A percentile compares a stretch with the other conserved stretches of the same genome.
Conservation (phyloP, 2,329 filamentous ascomycete genomes). For the Thermothelomyces thermophilus region DNA sequence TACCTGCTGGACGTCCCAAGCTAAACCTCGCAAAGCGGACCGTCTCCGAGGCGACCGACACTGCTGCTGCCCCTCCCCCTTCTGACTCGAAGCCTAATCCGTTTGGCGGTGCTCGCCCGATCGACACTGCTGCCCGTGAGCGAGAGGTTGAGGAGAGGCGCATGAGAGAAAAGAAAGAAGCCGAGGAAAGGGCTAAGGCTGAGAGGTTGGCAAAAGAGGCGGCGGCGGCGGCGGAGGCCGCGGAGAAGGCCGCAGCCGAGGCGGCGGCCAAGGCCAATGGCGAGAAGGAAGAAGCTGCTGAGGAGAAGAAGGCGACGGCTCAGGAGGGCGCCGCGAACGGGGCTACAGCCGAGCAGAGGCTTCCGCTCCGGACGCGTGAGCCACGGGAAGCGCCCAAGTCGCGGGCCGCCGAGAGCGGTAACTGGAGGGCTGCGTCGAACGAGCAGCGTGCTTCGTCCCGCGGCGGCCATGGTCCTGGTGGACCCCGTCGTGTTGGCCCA, state of each 20-base stretch:
- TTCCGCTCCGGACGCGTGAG: conserved; percentile 35
- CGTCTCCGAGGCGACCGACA: conserved; percentile 63
- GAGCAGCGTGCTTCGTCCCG: conserved; percentile 44
- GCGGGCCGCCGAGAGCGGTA: conserved; percentile 51
- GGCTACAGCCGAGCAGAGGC: conserved; percentile 43
- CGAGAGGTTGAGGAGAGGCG: conserved; percentile 86
- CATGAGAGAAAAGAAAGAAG: conserved; percentile 76
- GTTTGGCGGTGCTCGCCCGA: conserved; percentile 88
- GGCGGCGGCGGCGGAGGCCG: conserved; percentile 42
- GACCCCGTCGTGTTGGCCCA: conserved; percentile 37
- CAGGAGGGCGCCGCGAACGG: conserved; percentile 27
- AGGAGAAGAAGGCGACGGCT: conserved; percentile 44
- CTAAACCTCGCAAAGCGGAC: conserved; percentile 89
- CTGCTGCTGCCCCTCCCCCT: conserved; percentile 40
- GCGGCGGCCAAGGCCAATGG: conserved; percentile 26
- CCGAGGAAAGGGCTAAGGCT: conserved; percentile 78
- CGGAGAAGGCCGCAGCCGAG: conserved; percentile 32
- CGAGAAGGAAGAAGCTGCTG: conserved; percentile 45
- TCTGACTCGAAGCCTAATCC: conserved; percentile 72
- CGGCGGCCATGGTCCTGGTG: conserved; percentile 34
- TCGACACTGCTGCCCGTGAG: conserved; percentile 86
- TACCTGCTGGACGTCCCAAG: conserved; percentile 61
- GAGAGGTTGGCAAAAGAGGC: conserved; percentile 63
- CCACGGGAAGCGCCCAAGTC: conserved; percentile 40
- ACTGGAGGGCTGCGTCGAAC: conserved; percentile 51